phyloP scores from a whole-genome alignment of 1,284 basidiomycete species.

The Rugiboletus extremiorientalis region DNA sequence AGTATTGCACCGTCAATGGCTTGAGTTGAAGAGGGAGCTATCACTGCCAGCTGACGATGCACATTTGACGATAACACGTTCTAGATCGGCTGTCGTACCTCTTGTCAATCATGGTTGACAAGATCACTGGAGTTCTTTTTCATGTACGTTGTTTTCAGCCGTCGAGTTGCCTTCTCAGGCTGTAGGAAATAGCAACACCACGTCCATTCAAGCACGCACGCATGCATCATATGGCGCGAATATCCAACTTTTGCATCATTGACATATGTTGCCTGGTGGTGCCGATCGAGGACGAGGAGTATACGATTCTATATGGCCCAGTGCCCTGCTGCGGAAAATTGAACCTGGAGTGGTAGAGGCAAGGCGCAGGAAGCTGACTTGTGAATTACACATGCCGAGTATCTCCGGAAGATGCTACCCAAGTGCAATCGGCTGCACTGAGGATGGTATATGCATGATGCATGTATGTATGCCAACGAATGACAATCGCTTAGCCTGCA shows the following conservation, averaged over 20 bases:
- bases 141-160: constrained; percentile 45
- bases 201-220: constrained; percentile 79
- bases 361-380: constrained; percentile 82
- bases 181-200: constrained; percentile 83
- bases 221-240: constrained; percentile 75
- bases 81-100: constrained; percentile 87
- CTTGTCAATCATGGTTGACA: no score
- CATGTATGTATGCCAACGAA: no score
- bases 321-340: constrained; percentile 67
- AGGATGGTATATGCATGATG: no score
- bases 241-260: constrained; percentile 80
- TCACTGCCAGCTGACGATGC: constrained; percentile 89
- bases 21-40: constrained; percentile 85
- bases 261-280: constrained; percentile 78
- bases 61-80: constrained; percentile 92
- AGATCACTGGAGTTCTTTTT: no score
- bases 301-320: constrained; percentile 83
- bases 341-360: constrained; percentile 86
- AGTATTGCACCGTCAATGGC: constrained; percentile 70
- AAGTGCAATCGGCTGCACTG: no score
- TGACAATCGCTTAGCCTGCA: no score
- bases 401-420: constrained; percentile 61
- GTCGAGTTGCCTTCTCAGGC: constrained; percentile 83
- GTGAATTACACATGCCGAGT: constrained; percentile 86
- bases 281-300: constrained; percentile 78